Evolutionary conservation across 2,329 filamentous ascomycete genomes (phyloP).

Genomic region (Beauveria rudraprayagi): DNA sequence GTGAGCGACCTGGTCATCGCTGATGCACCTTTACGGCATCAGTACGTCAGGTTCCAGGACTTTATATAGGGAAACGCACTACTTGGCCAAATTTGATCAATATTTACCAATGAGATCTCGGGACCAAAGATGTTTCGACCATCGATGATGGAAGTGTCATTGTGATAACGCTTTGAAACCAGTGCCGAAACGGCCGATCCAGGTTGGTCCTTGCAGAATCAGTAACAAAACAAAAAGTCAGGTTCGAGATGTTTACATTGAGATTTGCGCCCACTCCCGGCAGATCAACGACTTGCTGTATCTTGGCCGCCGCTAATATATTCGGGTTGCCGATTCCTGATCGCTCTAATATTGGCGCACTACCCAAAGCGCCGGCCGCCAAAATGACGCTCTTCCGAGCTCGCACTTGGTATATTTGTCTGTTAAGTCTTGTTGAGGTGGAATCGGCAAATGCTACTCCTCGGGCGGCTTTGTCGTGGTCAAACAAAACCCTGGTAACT

Average conservation of each 20-base stretch:
- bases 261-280: conserved; percentile 42
- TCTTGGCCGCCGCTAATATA: conserved; percentile 38
- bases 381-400: conserved; percentile 13
- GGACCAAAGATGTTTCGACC: conserved; percentile 15
- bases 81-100: conserved; percentile 16
- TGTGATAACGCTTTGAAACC: conserved; percentile 14
- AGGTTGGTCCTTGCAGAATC: conserved; percentile 16
- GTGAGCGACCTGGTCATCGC: conserved; percentile 2
- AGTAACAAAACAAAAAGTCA: background rate
- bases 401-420: conserved; percentile 23
- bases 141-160: conserved; percentile 17
- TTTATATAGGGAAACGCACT: background rate
- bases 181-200: conserved; percentile 15
- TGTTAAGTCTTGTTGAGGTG: conserved; percentile 35
- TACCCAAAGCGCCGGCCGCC: conserved; percentile 14
- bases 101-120: conserved; percentile 17
- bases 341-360: conserved; percentile 38
- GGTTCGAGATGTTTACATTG: background rate
- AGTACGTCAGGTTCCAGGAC: background rate
- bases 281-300: conserved; percentile 40
- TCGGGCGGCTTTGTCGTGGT: conserved; percentile 4
- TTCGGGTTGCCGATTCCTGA: conserved; percentile 43
- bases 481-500: conserved; percentile 28
- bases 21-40: background rate
- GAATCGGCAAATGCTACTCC: conserved; percentile 10